Conservation (phyloP, 129 eudicot genomes). For the Flaveria trinervia region DNA sequence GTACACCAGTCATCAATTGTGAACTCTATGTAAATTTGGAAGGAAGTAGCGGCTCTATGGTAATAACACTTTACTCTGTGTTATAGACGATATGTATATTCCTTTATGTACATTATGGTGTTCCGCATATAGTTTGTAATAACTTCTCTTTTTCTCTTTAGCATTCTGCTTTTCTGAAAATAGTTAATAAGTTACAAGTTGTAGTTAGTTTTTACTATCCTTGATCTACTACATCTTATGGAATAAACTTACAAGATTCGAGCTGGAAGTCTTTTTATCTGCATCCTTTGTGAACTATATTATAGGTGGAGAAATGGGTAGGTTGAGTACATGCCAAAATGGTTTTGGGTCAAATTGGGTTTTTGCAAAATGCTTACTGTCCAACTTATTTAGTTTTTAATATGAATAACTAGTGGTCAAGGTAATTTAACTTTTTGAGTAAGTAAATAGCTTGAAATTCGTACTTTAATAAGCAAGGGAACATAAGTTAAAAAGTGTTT, state of each 20-base stretch:
- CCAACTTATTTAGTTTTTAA: neutral
- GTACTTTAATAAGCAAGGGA: neutral
- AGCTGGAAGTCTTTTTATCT: neutral
- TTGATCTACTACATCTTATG: neutral
- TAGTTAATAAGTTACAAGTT: neutral
- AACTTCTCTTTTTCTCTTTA: neutral
- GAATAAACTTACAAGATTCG: neutral
- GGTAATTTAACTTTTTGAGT: neutral
- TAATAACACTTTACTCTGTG: constrained; percentile 24
- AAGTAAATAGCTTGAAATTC: neutral
- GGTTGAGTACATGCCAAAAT: neutral
- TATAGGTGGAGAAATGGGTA: neutral
- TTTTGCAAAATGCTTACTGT: neutral
- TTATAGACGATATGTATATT: neutral
- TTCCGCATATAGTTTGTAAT: neutral
- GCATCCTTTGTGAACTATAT: neutral
- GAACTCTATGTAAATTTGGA: constrained; percentile 56
- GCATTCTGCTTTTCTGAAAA: neutral
- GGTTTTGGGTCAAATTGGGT: neutral
- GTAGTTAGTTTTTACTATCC: neutral
- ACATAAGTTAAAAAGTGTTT: neutral
- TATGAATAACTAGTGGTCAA: neutral
- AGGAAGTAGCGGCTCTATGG: constrained; percentile 55
- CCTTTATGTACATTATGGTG: neutral
- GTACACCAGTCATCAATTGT: constrained; percentile 49